Percentiles rank a stretch among this genome's conserved stretches.
Conservation (phyloP, 345 rosid species). For the Triadica sebifera region DNA sequence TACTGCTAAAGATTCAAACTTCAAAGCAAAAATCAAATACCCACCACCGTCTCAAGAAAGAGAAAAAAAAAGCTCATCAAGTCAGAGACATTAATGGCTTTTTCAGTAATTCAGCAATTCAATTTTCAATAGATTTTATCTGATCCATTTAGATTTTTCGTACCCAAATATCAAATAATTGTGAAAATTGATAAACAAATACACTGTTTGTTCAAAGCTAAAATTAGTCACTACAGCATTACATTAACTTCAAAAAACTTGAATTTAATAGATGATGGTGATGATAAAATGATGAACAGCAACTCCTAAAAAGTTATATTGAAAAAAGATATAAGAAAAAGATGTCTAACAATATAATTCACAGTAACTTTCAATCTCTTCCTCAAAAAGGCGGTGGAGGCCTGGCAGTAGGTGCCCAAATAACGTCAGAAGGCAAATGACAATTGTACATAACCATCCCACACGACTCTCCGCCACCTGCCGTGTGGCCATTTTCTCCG, state of each 20-base stretch:
- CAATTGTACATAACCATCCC: conserved; percentile 62
- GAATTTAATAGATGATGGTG: background rate
- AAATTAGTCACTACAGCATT: background rate
- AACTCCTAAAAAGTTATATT: background rate
- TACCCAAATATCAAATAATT: no score
- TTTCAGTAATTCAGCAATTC: background rate
- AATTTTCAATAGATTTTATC: no score
- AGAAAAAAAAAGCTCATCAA: background rate
- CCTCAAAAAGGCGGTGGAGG: conserved; percentile 48
- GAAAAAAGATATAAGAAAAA: no score
- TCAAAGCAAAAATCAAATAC: conserved; percentile 5
- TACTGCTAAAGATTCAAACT: conserved; percentile 12
- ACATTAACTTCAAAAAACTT: background rate
- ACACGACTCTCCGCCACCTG: conserved; percentile 45
- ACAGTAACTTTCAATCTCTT: background rate
- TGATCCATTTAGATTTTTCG: no score
- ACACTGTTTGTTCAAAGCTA: background rate
- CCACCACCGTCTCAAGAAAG: background rate
- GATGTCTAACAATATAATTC: background rate
- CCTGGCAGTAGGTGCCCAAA: conserved; percentile 76
- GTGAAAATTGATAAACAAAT: no score
- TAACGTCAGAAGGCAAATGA: conserved; percentile 61
- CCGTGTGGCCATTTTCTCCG: conserved; percentile 49
- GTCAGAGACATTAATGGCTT: background rate
- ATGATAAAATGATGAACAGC: background rate